phyloP scores from a whole-genome alignment of 495 filamentous ascomycete genomes.

The Cercophora newfieldiana region DNA sequence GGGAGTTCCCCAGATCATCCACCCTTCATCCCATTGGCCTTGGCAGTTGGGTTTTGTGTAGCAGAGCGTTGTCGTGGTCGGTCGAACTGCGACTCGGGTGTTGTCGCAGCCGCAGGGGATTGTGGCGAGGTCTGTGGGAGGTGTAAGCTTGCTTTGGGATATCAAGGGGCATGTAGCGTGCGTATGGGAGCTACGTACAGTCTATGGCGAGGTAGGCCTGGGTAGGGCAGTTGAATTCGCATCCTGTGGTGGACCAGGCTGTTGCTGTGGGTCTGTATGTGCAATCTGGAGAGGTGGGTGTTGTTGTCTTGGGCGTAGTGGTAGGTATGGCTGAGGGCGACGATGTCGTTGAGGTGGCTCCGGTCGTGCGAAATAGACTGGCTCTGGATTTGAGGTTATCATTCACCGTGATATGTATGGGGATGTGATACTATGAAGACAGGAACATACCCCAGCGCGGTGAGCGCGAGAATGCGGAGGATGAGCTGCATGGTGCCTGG shows the following conservation, averaged over 20 bases:
- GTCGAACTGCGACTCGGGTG: constrained; percentile 11
- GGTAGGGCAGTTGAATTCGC: background rate
- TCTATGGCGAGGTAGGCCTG: background rate
- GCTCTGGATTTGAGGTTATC: background rate
- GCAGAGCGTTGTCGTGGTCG: constrained; percentile 25
- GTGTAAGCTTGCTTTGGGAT: background rate
- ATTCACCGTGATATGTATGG: too few species aligned
- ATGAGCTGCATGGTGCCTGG: constrained; percentile 11
- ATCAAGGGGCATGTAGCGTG: background rate
- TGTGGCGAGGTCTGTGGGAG: constrained; percentile 11
- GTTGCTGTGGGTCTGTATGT: background rate
- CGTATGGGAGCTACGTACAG: background rate
- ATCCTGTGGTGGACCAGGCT: background rate
- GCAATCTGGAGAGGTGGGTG: constrained; percentile 1
- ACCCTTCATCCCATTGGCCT: constrained; percentile 21
- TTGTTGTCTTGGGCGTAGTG: background rate
- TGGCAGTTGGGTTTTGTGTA: constrained; percentile 19
- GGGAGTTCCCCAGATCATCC: background rate
- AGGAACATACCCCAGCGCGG: background rate
- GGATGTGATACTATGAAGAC: too few species aligned
- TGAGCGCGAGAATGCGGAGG: background rate
- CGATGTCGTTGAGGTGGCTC: background rate
- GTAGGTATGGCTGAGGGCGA: background rate
- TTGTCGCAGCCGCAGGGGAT: constrained; percentile 26
- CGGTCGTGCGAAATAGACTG: background rate